These are phyloP conservation scores for Irpex sp. DNA, from an alignment of 1,284 basidiomycete genomes.

Conservation along the genomic window DNA sequence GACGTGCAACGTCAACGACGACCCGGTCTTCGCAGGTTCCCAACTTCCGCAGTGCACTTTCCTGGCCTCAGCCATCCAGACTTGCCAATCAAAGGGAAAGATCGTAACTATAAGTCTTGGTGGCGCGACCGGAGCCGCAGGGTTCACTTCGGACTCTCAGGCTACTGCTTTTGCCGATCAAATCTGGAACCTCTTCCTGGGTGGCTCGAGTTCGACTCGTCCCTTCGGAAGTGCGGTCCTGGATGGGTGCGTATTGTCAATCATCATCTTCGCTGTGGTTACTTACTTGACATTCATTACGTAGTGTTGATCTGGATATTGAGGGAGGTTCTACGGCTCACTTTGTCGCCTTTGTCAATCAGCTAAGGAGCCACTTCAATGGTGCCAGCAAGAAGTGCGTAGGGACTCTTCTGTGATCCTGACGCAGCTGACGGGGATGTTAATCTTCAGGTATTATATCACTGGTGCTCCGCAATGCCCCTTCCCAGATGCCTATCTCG, in stretches of 20 bases:
- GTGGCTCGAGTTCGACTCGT: conserved; percentile 46
- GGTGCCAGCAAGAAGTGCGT: conserved; percentile 46
- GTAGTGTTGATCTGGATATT: conserved; percentile 60
- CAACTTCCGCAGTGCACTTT: conserved; percentile 51
- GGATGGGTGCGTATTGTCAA: conserved; percentile 44
- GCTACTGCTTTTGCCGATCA: conserved; percentile 48
- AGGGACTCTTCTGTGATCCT: background rate
- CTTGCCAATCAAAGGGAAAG: conserved; percentile 60
- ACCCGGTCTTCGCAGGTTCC: conserved; percentile 47
- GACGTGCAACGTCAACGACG: conserved; percentile 42
- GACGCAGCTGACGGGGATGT: background rate
- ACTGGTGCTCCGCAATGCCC: conserved; percentile 66
- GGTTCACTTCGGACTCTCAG: conserved; percentile 48
- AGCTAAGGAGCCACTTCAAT: conserved; percentile 40
- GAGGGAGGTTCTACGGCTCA: conserved; percentile 50
- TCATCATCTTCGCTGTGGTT: background rate
- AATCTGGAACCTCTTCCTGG: conserved; percentile 64
- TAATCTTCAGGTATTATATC: conserved; percentile 44
- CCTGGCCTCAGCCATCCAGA: conserved; percentile 49
- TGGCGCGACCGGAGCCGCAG: conserved; percentile 49
- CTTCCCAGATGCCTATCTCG: conserved; percentile 55
- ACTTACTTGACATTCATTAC: background rate
- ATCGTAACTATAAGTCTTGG: conserved; percentile 61
- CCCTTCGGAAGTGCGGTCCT: conserved; percentile 61
- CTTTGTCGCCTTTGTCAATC: conserved; percentile 49